These are phyloP conservation scores for Globisporangium mamillatum DNA, from an alignment of 352 stramenopile genomes.

Conservation along the genomic window DNA sequence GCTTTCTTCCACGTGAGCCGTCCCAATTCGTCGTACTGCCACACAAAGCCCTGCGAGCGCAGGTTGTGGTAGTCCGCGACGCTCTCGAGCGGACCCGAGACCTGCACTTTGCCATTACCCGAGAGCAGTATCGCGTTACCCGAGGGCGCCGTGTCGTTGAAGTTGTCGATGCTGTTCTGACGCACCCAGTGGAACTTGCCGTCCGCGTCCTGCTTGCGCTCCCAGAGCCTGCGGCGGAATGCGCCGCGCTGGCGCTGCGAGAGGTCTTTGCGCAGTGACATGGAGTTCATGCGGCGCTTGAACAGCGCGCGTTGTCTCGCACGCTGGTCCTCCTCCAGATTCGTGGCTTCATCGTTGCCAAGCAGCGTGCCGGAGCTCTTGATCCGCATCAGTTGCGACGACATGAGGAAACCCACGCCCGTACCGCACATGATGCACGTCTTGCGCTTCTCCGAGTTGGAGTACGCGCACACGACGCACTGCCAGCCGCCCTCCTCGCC, in stretches of 20 bases:
- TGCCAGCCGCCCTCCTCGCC: conserved; percentile 55
- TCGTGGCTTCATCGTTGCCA: conserved; percentile 30
- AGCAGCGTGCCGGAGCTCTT: conserved; percentile 61
- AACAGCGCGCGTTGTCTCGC: conserved; percentile 55
- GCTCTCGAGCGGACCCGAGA: conserved; percentile 29
- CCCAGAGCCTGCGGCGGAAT: conserved; percentile 61
- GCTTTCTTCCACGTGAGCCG: conserved; percentile 55
- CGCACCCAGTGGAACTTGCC: conserved; percentile 77
- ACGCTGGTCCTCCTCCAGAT: conserved; percentile 36
- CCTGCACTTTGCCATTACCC: conserved; percentile 29
- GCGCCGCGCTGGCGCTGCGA: conserved; percentile 67
- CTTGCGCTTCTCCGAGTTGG: conserved; percentile 37
- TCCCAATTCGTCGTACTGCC: conserved; percentile 56
- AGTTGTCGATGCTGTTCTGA: conserved; percentile 50
- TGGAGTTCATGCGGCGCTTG: conserved; percentile 69
- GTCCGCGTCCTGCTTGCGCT: conserved; percentile 50
- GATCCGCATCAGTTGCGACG: conserved; percentile 32
- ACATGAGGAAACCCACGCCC: conserved; percentile 28
- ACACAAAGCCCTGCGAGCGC: conserved; percentile 67
- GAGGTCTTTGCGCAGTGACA: conserved; percentile 55
- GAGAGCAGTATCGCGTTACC: conserved; percentile 20
- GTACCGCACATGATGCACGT: conserved; percentile 73
- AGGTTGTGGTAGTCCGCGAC: conserved; percentile 58
- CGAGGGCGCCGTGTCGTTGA: conserved; percentile 16
- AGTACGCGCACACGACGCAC: conserved; percentile 68